Conservation (phyloP, 345 rosid species). For the Euphorbia pulcherrima region DNA sequence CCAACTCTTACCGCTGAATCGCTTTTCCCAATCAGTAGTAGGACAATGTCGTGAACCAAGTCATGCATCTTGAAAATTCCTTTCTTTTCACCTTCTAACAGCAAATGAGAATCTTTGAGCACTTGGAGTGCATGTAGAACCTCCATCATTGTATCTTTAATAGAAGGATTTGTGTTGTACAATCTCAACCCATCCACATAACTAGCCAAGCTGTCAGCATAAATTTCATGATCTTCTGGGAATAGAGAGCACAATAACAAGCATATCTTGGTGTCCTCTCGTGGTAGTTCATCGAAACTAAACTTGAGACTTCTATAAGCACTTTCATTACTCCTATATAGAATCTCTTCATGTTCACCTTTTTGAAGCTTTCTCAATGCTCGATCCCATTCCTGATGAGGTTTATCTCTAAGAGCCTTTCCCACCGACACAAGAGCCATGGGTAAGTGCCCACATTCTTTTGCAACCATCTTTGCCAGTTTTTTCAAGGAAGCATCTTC, state of each 20-base stretch:
- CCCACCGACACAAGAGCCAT: constrained; percentile 13
- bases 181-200: not conserved
- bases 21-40: constrained; percentile 9
- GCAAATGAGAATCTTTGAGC: constrained; percentile 14
- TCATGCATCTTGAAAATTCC: constrained; percentile 6
- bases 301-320: constrained; percentile 12
- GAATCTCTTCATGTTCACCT: not conserved
- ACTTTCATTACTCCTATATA: not conserved
- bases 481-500: not conserved
- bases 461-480: constrained; percentile 1
- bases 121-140: not conserved
- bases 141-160: not conserved
- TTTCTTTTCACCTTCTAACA: not conserved
- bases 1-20: not conserved
- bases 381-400: not conserved
- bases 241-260: constrained; percentile 9
- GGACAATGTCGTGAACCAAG: constrained; percentile 16
- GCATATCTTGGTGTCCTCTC: constrained; percentile 8
- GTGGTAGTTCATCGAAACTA: constrained; percentile 13
- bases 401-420: constrained; percentile 10
- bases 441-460: constrained; percentile 8
- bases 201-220: not conserved
- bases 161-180: not conserved
- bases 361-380: not conserved
- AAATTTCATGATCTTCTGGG: constrained; percentile 15